A percentile compares a stretch with the other conserved stretches of the same genome.
phyloP scores from a whole-genome alignment of 768 basidiomycete genomes.

The Psilocybe azurescens region DNA sequence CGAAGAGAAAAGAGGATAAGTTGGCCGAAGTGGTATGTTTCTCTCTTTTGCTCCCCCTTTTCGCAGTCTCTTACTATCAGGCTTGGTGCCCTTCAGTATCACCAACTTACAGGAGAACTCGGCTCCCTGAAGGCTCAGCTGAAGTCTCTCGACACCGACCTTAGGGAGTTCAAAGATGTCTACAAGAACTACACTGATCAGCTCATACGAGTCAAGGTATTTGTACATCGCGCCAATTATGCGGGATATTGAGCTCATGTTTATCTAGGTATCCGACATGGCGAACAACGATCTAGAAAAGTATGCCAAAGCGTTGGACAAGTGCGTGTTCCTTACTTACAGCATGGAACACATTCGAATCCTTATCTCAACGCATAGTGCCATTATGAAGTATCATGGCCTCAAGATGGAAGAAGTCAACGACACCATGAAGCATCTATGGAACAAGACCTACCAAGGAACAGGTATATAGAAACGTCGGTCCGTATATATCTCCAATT shows the following conservation, averaged over 20 bases:
- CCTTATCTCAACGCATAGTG: slow-evolving; percentile 51
- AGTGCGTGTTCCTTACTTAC: slow-evolving; percentile 54
- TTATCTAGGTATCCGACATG: slow-evolving; percentile 91
- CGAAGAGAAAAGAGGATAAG: slow-evolving; percentile 74
- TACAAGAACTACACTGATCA: slow-evolving; percentile 89
- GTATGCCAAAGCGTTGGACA: slow-evolving; percentile 96
- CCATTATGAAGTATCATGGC: slow-evolving; percentile 97
- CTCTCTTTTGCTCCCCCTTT: slow-evolving; percentile 7
- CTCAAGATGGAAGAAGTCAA: slow-evolving; percentile 99
- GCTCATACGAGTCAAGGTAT: slow-evolving; percentile 92
- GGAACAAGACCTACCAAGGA: slow-evolving; percentile 99
- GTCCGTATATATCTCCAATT: slow-evolving; percentile 11
- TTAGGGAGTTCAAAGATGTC: slow-evolving; percentile 87
- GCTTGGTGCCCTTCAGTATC: slow-evolving; percentile 52
- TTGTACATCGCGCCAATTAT: not conserved
- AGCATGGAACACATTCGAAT: not conserved
- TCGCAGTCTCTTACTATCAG: not conserved
- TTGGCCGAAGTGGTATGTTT: slow-evolving; percentile 67
- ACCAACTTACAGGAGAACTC: slow-evolving; percentile 85
- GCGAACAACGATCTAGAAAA: slow-evolving; percentile 97
- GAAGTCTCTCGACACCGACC: slow-evolving; percentile 67
- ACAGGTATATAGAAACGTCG: slow-evolving; percentile 64
- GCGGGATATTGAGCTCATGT: not conserved
- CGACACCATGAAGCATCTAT: slow-evolving; percentile 94
- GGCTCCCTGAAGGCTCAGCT: slow-evolving; percentile 72